Evolutionary conservation across 2,329 filamentous ascomycete species (phyloP).

Genomic region (Talaromyces sp.): DNA sequence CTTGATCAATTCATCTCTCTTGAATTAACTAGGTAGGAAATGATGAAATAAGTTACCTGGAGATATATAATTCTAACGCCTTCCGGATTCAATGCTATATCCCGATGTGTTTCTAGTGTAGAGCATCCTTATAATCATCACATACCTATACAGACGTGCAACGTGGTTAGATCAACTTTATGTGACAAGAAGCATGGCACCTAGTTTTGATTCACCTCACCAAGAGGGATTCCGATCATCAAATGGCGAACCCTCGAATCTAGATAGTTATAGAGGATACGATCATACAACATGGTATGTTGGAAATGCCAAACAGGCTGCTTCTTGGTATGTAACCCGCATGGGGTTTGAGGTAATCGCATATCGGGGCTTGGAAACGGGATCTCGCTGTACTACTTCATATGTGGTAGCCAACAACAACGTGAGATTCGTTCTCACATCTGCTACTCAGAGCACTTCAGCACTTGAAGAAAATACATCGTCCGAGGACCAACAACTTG

Average conservation of each 20-base stretch:
- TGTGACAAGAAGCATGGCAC: neutral
- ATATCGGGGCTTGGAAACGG: neutral
- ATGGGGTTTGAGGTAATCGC: neutral
- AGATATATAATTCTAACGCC: neutral
- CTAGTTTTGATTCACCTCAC: neutral
- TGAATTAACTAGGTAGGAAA: neutral
- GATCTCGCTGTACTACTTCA: neutral
- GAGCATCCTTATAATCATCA: neutral
- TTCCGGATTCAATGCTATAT: neutral
- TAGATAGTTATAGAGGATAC: neutral
- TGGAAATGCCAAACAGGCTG: neutral
- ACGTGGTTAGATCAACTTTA: neutral
- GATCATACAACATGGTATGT: neutral
- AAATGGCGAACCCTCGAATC: neutral
- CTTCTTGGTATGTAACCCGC: neutral
- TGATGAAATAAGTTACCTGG: neutral
- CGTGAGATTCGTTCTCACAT: neutral
- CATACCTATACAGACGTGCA: neutral
- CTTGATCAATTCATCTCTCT: neutral
- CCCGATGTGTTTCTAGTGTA: neutral
- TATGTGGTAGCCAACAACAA: neutral
- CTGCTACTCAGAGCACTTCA: neutral
- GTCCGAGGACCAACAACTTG: neutral
- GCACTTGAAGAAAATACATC: neutral
- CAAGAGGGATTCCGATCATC: neutral